A percentile compares a stretch with the other conserved stretches of the same genome.
Conservation (phyloP, 441 rosid genomes). For the Biscutella laevigata region DNA sequence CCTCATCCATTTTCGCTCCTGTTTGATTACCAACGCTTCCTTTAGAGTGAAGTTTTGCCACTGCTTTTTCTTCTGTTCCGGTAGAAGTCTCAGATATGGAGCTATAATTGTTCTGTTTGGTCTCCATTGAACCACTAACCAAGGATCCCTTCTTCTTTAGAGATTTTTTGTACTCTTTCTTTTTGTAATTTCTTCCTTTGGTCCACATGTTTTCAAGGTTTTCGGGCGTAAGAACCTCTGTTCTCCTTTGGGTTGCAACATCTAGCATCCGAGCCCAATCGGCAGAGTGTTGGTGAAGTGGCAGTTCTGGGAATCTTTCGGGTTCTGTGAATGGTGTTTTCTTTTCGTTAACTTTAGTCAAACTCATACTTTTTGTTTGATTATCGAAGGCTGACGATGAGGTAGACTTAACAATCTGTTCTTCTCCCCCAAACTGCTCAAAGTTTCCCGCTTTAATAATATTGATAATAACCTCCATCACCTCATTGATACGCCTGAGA, state of each 20-base stretch:
- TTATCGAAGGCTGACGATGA: conserved; percentile 29
- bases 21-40: no score
- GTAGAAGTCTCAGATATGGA: conserved; percentile 24
- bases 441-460: conserved; percentile 38
- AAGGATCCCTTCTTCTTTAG: conserved; percentile 26
- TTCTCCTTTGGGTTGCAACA: conserved; percentile 84
- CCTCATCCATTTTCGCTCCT: no score
- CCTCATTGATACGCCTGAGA: conserved; percentile 81
- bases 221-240: conserved; percentile 91
- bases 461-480: conserved; percentile 63
- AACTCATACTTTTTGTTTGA: conserved; percentile 32
- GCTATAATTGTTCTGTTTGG: conserved; percentile 22
- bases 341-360: conserved; percentile 28
- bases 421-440: conserved; percentile 38
- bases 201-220: conserved; percentile 99
- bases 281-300: conserved; percentile 38
- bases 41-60: no score
- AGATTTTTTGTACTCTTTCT: conserved; percentile 58
- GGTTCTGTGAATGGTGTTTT: conserved; percentile 27
- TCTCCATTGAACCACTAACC: conserved; percentile 9
- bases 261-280: conserved; percentile 82
- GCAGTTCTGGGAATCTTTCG: conserved; percentile 40
- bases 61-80: conserved; percentile 34
- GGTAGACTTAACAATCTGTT: conserved; percentile 25
- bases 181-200: conserved; percentile 85